phyloP scores from a whole-genome alignment of 1,284 basidiomycete species.

The Cutaneotrichosporon mucoides region DNA sequence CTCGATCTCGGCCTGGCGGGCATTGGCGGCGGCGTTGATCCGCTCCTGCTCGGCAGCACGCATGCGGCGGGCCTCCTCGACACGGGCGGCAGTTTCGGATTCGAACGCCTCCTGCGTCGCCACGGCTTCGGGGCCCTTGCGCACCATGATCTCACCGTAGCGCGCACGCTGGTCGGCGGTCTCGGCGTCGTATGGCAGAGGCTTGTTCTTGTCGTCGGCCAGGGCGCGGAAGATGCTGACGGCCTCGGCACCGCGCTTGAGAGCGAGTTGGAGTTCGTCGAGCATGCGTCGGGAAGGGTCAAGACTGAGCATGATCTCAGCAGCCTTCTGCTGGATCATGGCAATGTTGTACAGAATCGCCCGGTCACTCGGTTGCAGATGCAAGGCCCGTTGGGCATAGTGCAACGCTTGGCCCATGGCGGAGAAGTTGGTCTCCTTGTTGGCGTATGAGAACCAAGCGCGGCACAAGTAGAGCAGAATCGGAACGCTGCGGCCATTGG shows the following conservation, averaged over 20 bases:
- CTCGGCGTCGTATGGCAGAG: constrained; percentile 77
- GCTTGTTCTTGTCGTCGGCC: constrained; percentile 63
- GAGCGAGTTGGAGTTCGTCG: constrained; percentile 69
- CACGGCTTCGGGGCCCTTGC: constrained; percentile 72
- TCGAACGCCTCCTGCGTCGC: constrained; percentile 70
- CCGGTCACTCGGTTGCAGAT: constrained; percentile 77
- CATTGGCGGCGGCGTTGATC: constrained; percentile 43
- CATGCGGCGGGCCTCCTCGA: constrained; percentile 62
- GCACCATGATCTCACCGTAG: constrained; percentile 78
- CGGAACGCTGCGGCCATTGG: constrained; percentile 63
- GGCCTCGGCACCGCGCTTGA: constrained; percentile 78
- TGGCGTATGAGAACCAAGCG: constrained; percentile 87
- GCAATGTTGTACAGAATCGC: constrained; percentile 89
- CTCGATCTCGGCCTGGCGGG: constrained; percentile 47
- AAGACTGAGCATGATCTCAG: constrained; percentile 75
- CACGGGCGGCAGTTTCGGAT: constrained; percentile 63
- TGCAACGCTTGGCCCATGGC: constrained; percentile 74
- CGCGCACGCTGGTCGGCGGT: constrained; percentile 80
- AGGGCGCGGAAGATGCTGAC: constrained; percentile 82
- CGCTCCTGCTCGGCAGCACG: constrained; percentile 46
- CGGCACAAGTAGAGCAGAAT: constrained; percentile 78
- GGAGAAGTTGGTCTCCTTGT: constrained; percentile 72
- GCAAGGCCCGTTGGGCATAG: constrained; percentile 77
- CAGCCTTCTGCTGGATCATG: constrained; percentile 91
- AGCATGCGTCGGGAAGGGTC: constrained; percentile 69